A percentile compares a stretch with the other conserved stretches of the same genome.
Evolutionary conservation across 108 stramenopile genomes (phyloP).

Genomic region (Nitzschia sp.): DNA sequence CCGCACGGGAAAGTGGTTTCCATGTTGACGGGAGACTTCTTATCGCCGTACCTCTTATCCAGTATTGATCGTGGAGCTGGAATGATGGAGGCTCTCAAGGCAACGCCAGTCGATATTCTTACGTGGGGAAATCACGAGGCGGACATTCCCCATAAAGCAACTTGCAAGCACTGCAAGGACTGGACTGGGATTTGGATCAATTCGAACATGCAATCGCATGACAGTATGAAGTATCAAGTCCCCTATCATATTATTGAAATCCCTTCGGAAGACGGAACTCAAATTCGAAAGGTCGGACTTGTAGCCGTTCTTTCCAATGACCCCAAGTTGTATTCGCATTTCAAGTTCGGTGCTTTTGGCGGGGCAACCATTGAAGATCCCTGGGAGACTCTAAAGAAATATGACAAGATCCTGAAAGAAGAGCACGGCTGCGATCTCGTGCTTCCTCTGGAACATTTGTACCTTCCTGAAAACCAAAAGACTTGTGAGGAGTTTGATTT

Average conservation of each 20-base stretch:
- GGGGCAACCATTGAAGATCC: constrained; percentile 50
- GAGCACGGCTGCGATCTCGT: constrained; percentile 44
- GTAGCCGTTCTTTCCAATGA: constrained; percentile 45
- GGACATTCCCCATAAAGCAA: constrained; percentile 41
- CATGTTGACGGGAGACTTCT: constrained; percentile 47
- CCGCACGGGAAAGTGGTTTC: constrained; percentile 17
- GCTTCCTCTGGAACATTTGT: constrained; percentile 53
- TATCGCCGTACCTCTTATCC: constrained; percentile 43
- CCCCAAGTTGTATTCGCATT: constrained; percentile 48
- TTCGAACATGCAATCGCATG: constrained; percentile 52
- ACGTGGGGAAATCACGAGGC: constrained; percentile 59
- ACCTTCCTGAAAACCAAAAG: constrained; percentile 46
- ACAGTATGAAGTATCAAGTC: constrained; percentile 38
- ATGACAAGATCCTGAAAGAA: constrained; percentile 28
- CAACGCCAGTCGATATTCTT: constrained; percentile 37
- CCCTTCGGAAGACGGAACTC: constrained; percentile 27
- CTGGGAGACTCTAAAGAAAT: constrained; percentile 38
- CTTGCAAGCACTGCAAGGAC: constrained; percentile 29
- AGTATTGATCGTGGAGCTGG: constrained; percentile 48
- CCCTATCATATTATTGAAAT: constrained; percentile 43
- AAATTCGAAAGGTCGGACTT: constrained; percentile 43
- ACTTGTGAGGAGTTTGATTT: constrained; percentile 57
- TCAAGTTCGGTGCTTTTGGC: constrained; percentile 48
- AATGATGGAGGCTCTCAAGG: constrained; percentile 50
- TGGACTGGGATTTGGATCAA: constrained; percentile 51